phyloP scores from a whole-genome alignment of 306 rosid species.

The Cicer arietinum region DNA sequence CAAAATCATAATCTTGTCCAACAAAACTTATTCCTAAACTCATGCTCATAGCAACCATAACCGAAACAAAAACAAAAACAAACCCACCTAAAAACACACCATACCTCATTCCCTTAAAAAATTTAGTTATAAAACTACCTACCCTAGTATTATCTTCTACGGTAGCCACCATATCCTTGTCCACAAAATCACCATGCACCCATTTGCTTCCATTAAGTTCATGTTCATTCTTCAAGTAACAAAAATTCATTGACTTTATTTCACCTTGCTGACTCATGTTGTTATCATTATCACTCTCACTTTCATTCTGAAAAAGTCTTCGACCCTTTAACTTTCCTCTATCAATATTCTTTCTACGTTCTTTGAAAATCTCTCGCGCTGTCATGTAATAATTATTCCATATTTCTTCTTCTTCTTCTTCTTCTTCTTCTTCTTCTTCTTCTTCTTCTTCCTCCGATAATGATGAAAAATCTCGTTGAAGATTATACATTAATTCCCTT shows the following conservation, averaged over 20 bases:
- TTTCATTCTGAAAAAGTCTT: slow-evolving; percentile 49
- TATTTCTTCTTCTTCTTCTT: background rate
- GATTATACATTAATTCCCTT: slow-evolving; percentile 53
- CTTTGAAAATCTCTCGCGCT: slow-evolving; percentile 49
- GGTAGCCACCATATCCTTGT: background rate
- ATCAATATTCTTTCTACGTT: slow-evolving; percentile 53
- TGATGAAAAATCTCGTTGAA: slow-evolving; percentile 43
- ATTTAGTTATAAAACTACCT: background rate
- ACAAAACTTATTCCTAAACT: slow-evolving; percentile 26
- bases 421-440: background rate
- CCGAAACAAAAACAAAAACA: slow-evolving; percentile 33
- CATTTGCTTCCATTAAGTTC: too few relatives aligned
- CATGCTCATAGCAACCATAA: slow-evolving; percentile 44
- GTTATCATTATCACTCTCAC: background rate
- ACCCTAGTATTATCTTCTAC: background rate
- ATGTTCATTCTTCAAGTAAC: slow-evolving; percentile 12
- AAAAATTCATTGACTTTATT: slow-evolving; percentile 50
- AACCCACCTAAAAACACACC: slow-evolving; percentile 32
- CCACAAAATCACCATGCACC: slow-evolving; percentile 4
- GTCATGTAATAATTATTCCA: slow-evolving; percentile 28
- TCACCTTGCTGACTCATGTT: slow-evolving; percentile 5
- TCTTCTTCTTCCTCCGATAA: background rate
- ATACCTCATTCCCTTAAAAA: slow-evolving; percentile 25
- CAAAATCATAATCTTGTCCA: too few relatives aligned
- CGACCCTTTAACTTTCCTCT: slow-evolving; percentile 60